A percentile compares a stretch with the other conserved stretches of the same genome.
Conservation (phyloP, 2,329 filamentous ascomycete species). For the Alternaria ventricosa region DNA sequence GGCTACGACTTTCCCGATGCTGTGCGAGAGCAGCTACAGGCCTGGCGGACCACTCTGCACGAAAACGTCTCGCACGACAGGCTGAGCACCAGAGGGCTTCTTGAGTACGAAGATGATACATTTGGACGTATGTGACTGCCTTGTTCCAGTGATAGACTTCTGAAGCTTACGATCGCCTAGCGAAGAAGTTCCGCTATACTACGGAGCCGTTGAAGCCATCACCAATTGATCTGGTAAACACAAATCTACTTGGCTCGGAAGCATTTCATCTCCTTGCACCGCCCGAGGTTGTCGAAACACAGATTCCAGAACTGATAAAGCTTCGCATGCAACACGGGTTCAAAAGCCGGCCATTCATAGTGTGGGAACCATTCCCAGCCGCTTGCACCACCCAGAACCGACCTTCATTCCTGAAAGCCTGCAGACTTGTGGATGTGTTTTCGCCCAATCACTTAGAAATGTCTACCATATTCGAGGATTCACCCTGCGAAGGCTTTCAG, state of each 20-base stretch:
- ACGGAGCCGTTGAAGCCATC: background rate
- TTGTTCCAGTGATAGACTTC: background rate
- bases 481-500: background rate
- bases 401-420: background rate
- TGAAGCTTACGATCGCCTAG: background rate
- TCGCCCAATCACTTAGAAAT: background rate
- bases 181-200: background rate
- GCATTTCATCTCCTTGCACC: background rate
- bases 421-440: background rate
- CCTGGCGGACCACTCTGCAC: background rate
- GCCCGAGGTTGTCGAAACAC: background rate
- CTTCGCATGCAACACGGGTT: background rate
- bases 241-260: background rate
- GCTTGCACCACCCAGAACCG: background rate
- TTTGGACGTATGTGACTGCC: background rate
- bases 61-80: background rate
- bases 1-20: background rate
- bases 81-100: background rate
- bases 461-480: background rate
- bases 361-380: background rate
- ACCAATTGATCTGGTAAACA: background rate
- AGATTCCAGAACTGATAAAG: background rate
- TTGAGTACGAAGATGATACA: background rate
- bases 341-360: background rate
- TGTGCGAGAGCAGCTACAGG: background rate